Evolutionary conservation across 2,329 filamentous ascomycete species (phyloP).

Genomic region (Xylariomycetidae sp.): DNA sequence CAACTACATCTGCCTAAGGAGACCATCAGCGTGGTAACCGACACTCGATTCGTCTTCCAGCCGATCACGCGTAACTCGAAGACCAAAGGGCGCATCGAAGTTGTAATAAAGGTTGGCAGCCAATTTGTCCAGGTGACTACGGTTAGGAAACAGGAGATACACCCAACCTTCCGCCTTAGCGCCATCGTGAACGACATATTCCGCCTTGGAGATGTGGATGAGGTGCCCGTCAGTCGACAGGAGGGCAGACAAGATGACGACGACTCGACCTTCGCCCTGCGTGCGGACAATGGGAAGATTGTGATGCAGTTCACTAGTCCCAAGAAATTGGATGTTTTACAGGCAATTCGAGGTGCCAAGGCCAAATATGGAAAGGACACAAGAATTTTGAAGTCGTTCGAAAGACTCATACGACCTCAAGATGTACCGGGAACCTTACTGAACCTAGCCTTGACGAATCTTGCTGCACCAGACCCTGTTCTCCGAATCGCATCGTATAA

Average conservation of each 20-base stretch:
- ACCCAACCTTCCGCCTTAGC: conserved; percentile 56
- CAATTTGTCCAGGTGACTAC: conserved; percentile 69
- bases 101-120: conserved; percentile 63
- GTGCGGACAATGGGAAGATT: conserved; percentile 65
- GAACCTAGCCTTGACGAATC: conserved; percentile 63
- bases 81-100: conserved; percentile 66
- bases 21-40: conserved; percentile 63
- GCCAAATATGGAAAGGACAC: conserved; percentile 60
- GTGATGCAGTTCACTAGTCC: conserved; percentile 69
- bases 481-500: conserved; percentile 64
- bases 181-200: conserved; percentile 68
- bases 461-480: conserved; percentile 56
- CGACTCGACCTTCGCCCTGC: conserved; percentile 61
- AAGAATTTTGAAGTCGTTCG: conserved; percentile 55
- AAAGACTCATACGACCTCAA: conserved; percentile 63
- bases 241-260: conserved; percentile 63
- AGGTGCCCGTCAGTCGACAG: conserved; percentile 59
- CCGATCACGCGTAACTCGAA: conserved; percentile 62
- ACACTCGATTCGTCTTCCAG: conserved; percentile 62
- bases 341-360: conserved; percentile 59
- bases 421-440: conserved; percentile 66
- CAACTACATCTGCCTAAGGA: conserved; percentile 65
- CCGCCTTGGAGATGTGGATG: conserved; percentile 62
- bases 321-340: conserved; percentile 58
- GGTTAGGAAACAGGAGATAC: conserved; percentile 63